Percentiles rank a stretch among this genome's conserved stretches.
phyloP scores from a whole-genome alignment of 2,329 filamentous ascomycete species.

The Penicillium sclerotiorum region DNA sequence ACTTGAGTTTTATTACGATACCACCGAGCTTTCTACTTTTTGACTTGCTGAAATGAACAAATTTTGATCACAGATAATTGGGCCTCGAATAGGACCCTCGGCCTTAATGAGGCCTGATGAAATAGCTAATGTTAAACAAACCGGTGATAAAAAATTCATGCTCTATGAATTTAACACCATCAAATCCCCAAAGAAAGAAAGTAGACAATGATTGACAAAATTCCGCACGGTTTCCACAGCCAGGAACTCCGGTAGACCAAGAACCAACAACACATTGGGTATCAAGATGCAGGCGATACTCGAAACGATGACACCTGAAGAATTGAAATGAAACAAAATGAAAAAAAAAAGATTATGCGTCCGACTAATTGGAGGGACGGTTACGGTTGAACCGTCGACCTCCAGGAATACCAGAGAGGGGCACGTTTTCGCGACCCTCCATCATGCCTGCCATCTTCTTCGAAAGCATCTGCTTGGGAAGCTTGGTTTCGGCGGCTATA shows the following conservation, averaged over 20 bases:
- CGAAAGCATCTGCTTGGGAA: conserved; percentile 46
- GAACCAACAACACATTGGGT: conserved; percentile 27
- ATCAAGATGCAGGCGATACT: conserved; percentile 25
- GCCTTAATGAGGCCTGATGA: too few species aligned
- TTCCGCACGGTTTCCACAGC: conserved; percentile 16
- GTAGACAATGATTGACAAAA: conserved; percentile 10
- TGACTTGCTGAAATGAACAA: background rate
- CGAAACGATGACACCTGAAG: background rate
- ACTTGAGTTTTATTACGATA: background rate
- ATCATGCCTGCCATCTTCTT: conserved; percentile 43
- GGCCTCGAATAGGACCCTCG: too few species aligned
- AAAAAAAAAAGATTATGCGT: background rate
- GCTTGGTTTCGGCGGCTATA: conserved; percentile 38
- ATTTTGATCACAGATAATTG: background rate
- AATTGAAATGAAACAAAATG: conserved; percentile 5
- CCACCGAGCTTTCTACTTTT: background rate
- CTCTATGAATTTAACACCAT: background rate
- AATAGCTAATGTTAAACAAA: background rate
- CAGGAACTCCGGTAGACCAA: conserved; percentile 24
- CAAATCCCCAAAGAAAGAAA: conserved; percentile 10
- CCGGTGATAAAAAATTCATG: background rate
- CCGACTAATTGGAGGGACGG: conserved; percentile 29
- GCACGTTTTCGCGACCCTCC: conserved; percentile 51
- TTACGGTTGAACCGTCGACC: conserved; percentile 35
- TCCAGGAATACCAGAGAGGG: conserved; percentile 26